Evolutionary conservation across 1,284 basidiomycete genomes (phyloP), one percentile per base, ranked within the genome.

Genomic region (Ceratobasidium papillatum): DNA sequence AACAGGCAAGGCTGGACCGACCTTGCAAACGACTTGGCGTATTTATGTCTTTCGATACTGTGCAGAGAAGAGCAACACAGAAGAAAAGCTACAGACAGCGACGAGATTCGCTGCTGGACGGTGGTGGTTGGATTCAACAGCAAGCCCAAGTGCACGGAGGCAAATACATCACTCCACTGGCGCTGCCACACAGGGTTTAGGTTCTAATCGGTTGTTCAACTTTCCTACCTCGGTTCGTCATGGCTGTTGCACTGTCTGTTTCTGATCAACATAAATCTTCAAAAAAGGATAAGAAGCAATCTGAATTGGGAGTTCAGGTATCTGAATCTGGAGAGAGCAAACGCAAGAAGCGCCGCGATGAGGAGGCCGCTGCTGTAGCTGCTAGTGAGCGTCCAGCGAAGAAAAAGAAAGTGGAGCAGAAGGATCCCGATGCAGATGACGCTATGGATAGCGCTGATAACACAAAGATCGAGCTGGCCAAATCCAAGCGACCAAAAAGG

Each of bases 401-500:
- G 52, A 72, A 58, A 32, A 58, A 61, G 30, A 71, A 59, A 54
- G 19, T 49, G 62, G 43, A 47, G 43, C 62, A 32, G n/a, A 49
- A 47, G 32, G 45, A 47, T 11, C n/a, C 27, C 7, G 22, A 34
- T 32, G 3, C 9, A 17, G 25, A 51, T 47, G 45, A 72, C 17
- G 25, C 69, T 4, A 11, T n/a, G 14, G n/a, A 19, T 41, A 36
- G 19, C 25, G 19, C 8, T 11, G 41, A 47, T 19, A 47, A 43
- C 36, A 4, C 19, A n/a, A n/a, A 25, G 32, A 38, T 45, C 43
- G 43, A 72, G 34, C 8, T 34, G 5, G 32, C 22, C 22, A 61
- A 22, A 62, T 58, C 69, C 30, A 62, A 71, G 41, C 41, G 69
- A n/a, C 56, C 69, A 19, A 72, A 72, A 45, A 49, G 22, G 27